phyloP scores from a whole-genome alignment of 1,284 basidiomycete genomes.

The Puccinia horiana region DNA sequence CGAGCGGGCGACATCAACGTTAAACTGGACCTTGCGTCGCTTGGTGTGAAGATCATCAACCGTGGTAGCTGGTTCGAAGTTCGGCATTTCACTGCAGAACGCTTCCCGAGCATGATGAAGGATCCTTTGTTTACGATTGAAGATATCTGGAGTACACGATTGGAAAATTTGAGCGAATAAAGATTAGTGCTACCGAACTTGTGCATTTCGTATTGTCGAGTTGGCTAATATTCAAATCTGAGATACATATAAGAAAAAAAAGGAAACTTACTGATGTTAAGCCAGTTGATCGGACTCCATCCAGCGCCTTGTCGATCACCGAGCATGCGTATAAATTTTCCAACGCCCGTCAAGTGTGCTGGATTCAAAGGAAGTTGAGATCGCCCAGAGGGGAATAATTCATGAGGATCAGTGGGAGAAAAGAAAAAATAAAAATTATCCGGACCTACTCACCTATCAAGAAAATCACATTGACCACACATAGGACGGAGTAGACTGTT shows the following conservation, averaged over 20 bases:
- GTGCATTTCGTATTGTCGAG: background rate
- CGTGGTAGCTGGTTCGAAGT: conserved; percentile 19
- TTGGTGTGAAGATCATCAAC: conserved; percentile 6
- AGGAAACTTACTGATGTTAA: conserved; percentile 34
- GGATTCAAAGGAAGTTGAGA: background rate
- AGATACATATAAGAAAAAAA: background rate
- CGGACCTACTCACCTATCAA: conserved; percentile 20
- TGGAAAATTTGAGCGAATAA: background rate
- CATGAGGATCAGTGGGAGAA: background rate
- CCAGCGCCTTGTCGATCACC: conserved; percentile 36
- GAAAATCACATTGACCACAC: conserved; percentile 33
- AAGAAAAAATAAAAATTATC: background rate
- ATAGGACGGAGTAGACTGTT: conserved; percentile 27
- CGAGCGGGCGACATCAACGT: conserved; percentile 38
- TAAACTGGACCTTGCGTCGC: conserved; percentile 27
- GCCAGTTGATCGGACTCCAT: conserved; percentile 44
- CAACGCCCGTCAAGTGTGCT: conserved; percentile 31
- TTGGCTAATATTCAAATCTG: no score
- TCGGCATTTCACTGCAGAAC: conserved; percentile 5
- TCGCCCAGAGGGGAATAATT: background rate
- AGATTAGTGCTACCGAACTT: background rate
- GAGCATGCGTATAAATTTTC: conserved; percentile 26
- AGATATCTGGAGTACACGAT: background rate
- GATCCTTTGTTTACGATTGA: conserved; percentile 21
- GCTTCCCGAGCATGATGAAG: conserved; percentile 25